Conservation (phyloP, 108 stramenopile genomes). For the Nannochloropsis salina region DNA sequence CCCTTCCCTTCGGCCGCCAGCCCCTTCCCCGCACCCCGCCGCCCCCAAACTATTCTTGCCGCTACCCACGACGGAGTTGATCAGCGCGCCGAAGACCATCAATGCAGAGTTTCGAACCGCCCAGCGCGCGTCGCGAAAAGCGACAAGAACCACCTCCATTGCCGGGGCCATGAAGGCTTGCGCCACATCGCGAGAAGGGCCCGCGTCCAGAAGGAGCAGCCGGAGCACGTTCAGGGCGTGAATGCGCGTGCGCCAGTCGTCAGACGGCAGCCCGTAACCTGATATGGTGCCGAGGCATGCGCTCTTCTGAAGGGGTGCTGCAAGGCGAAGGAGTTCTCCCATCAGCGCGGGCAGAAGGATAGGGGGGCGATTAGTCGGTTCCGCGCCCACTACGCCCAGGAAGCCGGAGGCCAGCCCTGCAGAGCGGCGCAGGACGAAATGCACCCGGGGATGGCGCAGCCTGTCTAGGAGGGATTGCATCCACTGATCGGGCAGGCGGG, state of each 20-base stretch:
- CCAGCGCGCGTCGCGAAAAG: background rate
- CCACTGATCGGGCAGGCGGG: background rate
- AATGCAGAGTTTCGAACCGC: background rate
- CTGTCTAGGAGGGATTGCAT: background rate
- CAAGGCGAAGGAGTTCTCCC: background rate
- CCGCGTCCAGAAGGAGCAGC: background rate
- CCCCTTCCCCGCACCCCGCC: background rate
- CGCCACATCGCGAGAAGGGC: background rate
- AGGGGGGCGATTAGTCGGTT: background rate
- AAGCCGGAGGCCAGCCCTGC: background rate
- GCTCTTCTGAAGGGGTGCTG: background rate
- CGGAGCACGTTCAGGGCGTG: conserved; percentile 17
- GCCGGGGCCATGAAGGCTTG: background rate
- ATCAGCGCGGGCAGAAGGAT: background rate
- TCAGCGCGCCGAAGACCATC: background rate
- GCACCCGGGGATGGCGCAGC: background rate
- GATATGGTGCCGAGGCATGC: background rate
- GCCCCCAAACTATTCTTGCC: background rate
- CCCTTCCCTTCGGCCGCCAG: background rate
- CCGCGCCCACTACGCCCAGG: background rate
- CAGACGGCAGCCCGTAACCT: background rate
- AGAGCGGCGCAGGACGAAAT: background rate
- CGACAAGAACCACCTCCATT: background rate
- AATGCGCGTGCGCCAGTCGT: background rate
- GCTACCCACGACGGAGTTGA: conserved; percentile 19